phyloP scores from a whole-genome alignment of 2,329 filamentous ascomycete species.

The Ascochyta pisi region DNA sequence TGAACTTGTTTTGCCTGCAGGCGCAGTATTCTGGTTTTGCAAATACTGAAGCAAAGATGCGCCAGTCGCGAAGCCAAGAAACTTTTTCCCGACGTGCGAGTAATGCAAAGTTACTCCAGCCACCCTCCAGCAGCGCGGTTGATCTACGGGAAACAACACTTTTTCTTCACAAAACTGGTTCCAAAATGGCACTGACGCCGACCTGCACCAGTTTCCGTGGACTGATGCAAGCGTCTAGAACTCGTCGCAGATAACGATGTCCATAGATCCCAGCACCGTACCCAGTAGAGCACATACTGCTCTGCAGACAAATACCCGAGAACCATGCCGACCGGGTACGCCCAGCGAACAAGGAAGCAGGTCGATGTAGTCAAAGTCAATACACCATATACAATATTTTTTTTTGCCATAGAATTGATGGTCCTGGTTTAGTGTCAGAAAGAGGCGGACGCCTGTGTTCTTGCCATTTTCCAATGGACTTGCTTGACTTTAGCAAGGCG shows the following conservation, averaged over 20 bases:
- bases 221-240: neutral
- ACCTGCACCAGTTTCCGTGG: neutral
- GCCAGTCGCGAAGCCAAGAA: neutral
- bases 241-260: neutral
- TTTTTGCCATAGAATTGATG: too few relatives aligned
- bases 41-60: neutral
- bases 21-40: neutral
- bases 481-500: too few relatives aligned
- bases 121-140: neutral
- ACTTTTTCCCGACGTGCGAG: neutral
- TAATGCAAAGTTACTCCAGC: neutral
- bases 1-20: neutral
- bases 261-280: slow-evolving; percentile 19
- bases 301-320: neutral
- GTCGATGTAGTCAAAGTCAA: neutral
- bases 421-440: too few relatives aligned
- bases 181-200: neutral
- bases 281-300: slow-evolving; percentile 25
- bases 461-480: too few relatives aligned
- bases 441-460: too few relatives aligned
- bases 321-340: neutral
- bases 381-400: neutral
- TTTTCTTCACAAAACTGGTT: neutral
- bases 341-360: neutral
- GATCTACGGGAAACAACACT: neutral